Percentiles rank a stretch among this genome's conserved stretches.
These are phyloP conservation scores for Phycomyces blakesleeanus DNA, from an alignment of 192 early-diverging fungal genomes.

Conservation along the genomic window DNA sequence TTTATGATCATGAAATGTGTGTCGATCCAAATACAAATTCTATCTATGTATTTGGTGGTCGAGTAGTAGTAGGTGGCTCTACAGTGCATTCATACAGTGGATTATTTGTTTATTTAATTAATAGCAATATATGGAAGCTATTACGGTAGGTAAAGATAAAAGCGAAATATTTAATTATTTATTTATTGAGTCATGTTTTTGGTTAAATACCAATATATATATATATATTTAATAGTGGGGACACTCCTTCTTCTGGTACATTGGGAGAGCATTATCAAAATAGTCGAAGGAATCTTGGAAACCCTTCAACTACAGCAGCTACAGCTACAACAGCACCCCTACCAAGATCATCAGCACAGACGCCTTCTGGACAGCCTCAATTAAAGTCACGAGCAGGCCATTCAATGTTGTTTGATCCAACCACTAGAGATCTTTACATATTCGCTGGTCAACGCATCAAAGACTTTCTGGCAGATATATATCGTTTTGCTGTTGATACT, in stretches of 20 bases:
- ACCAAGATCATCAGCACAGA: background rate
- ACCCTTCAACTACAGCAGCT: background rate
- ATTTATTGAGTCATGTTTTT: no score
- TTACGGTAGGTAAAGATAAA: constrained; percentile 67
- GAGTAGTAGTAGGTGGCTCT: constrained; percentile 60
- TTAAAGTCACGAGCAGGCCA: constrained; percentile 89
- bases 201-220: no score
- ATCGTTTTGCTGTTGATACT: constrained; percentile 77
- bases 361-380: constrained; percentile 6
- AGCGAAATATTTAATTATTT: no score
- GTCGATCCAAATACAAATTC: constrained; percentile 66
- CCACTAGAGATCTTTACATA: constrained; percentile 75
- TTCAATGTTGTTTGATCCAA: constrained; percentile 80
- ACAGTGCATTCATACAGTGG: constrained; percentile 77
- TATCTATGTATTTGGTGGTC: constrained; percentile 91
- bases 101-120: constrained; percentile 77
- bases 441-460: constrained; percentile 90
- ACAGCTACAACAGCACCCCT: background rate
- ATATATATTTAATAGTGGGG: no score
- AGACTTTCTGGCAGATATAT: constrained; percentile 76
- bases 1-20: constrained; percentile 94
- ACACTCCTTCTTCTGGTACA: no score
- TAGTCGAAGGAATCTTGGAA: no score
- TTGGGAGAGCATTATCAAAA: no score
- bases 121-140: constrained; percentile 63